Conservation (phyloP, 352 stramenopile genomes). For the Globisporangium okanoganense region DNA sequence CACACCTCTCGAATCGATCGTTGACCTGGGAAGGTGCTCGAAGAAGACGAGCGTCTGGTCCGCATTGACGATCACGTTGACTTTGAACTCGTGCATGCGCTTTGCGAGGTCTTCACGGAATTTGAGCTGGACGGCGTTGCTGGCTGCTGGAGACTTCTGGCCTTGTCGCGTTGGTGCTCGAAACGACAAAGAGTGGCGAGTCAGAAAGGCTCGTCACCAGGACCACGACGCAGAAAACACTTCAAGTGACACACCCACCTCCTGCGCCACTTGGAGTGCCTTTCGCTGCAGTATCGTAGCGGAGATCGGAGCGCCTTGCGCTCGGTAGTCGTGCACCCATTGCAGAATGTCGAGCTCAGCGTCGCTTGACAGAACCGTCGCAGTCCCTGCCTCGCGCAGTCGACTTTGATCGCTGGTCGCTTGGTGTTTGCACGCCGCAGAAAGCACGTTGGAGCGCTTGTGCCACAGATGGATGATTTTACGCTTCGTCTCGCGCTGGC, state of each 20-base stretch:
- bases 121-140: not conserved
- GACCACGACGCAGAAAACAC: not conserved
- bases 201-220: not conserved
- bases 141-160: not conserved
- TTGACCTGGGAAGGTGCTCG: not conserved
- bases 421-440: not conserved
- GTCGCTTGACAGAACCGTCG: not conserved
- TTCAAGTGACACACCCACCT: not conserved
- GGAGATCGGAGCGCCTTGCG: not conserved
- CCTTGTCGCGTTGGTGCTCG: not conserved
- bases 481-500: not conserved
- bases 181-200: not conserved
- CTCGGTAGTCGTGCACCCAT: not conserved
- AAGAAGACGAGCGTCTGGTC: not conserved
- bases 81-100: not conserved
- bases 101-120: not conserved
- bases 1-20: not conserved
- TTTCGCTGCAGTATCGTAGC: not conserved
- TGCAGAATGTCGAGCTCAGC: not conserved
- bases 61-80: not conserved
- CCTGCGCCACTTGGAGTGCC: not conserved
- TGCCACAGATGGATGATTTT: not conserved
- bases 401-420: not conserved
- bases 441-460: not conserved
- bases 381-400: not conserved